These are phyloP conservation scores for Coemansia sp. DNA, from an alignment of 192 early-diverging fungal species.

Conservation along the genomic window DNA sequence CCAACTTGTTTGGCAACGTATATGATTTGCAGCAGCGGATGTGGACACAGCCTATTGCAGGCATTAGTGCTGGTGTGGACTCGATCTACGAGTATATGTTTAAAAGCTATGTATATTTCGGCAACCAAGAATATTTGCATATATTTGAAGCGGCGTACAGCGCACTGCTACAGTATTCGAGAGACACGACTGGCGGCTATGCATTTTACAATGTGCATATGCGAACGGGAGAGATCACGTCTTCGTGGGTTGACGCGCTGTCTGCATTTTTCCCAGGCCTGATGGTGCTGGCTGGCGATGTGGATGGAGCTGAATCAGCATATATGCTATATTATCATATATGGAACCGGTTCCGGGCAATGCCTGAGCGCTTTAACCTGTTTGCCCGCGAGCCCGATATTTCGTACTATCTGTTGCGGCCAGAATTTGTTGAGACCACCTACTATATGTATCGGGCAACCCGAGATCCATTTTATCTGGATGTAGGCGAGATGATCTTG, in stretches of 20 bases:
- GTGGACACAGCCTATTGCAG: slow-evolving; percentile 39
- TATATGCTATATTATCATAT: slow-evolving; percentile 84
- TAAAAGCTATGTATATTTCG: slow-evolving; percentile 87
- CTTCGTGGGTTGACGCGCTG: slow-evolving; percentile 83
- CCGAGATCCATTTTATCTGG: slow-evolving; percentile 81
- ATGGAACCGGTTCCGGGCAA: slow-evolving; percentile 78
- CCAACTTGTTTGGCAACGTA: slow-evolving; percentile 81
- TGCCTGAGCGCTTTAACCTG: slow-evolving; percentile 90
- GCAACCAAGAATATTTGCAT: slow-evolving; percentile 69
- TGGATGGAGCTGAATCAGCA: slow-evolving; percentile 74
- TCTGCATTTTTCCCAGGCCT: slow-evolving; percentile 91
- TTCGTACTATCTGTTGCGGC: slow-evolving; percentile 78
- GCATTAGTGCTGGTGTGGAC: slow-evolving; percentile 88
- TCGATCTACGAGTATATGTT: slow-evolving; percentile 91
- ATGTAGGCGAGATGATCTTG: slow-evolving; percentile 85
- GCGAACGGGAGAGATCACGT: slow-evolving; percentile 60
- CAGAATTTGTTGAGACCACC: slow-evolving; percentile 93
- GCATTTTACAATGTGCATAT: slow-evolving; percentile 89
- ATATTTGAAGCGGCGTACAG: slow-evolving; percentile 76
- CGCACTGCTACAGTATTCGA: slow-evolving; percentile 61
- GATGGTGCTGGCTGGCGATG: slow-evolving; percentile 85
- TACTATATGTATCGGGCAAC: slow-evolving; percentile 93
- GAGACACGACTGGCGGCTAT: slow-evolving; percentile 67
- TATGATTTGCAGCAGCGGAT: slow-evolving; percentile 73
- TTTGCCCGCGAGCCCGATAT: slow-evolving; percentile 61